These are phyloP conservation scores for Trichoderma brevicompactum DNA, from an alignment of 2,329 filamentous ascomycete genomes.

Conservation along the genomic window DNA sequence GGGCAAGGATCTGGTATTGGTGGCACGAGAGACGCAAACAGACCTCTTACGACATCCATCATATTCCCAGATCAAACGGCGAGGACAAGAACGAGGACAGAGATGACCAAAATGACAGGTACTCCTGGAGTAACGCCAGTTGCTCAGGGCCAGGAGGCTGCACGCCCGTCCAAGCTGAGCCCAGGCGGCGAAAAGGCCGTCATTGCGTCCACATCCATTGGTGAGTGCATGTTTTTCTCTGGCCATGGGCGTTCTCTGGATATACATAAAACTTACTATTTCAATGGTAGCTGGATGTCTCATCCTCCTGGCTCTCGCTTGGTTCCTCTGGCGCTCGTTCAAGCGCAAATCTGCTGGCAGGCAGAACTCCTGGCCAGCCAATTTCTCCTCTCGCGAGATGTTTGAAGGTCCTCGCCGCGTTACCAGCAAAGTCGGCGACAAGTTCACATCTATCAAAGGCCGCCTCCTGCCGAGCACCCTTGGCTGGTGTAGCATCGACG, in stretches of 20 bases:
- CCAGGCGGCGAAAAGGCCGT: slow-evolving; percentile 30
- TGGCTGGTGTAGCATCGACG: slow-evolving; percentile 42
- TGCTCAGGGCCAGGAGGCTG: not conserved
- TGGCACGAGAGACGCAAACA: not conserved
- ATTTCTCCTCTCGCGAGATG: not conserved
- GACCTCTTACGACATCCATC: not conserved
- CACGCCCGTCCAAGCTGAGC: not conserved
- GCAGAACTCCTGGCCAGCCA: slow-evolving; percentile 3
- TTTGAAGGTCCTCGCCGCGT: slow-evolving; percentile 7
- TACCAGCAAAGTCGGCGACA: slow-evolving; percentile 2
- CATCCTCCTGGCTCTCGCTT: slow-evolving; percentile 49
- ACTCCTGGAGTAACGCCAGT: not conserved
- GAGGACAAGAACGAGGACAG: not conserved
- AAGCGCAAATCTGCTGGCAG: slow-evolving; percentile 27
- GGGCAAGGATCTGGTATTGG: not conserved
- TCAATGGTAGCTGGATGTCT: slow-evolving; percentile 48
- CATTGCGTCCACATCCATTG: slow-evolving; percentile 33
- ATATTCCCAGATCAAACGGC: slow-evolving; percentile 3
- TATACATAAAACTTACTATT: slow-evolving; percentile 5
- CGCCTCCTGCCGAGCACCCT: not conserved
- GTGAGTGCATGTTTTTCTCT: slow-evolving; percentile 26
- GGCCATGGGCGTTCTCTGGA: not conserved
- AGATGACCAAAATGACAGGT: not conserved
- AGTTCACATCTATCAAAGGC: slow-evolving; percentile 43
- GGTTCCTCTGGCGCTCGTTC: slow-evolving; percentile 49